Evolutionary conservation across 345 rosid species (phyloP).

Genomic region (Alliaria petiolata): DNA sequence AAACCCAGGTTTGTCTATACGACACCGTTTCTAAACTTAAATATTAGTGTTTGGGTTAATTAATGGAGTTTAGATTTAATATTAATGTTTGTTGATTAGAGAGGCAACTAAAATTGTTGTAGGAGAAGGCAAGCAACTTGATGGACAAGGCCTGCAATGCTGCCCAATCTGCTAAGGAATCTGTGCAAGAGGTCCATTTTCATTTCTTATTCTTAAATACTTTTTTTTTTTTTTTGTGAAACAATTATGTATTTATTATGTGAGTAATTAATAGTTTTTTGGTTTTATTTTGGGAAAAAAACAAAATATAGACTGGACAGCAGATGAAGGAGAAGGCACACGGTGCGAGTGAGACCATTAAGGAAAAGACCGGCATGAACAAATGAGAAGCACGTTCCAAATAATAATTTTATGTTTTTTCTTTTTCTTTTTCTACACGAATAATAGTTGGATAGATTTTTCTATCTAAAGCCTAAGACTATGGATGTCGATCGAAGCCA

Average conservation of each 20-base stretch:
- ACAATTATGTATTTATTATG: background rate
- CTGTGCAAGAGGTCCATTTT: slow-evolving; percentile 49
- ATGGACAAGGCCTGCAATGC: slow-evolving; percentile 54
- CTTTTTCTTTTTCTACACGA: background rate
- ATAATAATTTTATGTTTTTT: slow-evolving; percentile 5
- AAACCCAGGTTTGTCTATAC: slow-evolving; percentile 42
- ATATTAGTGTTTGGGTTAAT: background rate
- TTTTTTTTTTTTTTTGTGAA: background rate
- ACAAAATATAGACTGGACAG: slow-evolving; percentile 46
- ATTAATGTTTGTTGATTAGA: background rate
- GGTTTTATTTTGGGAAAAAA: background rate
- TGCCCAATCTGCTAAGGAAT: slow-evolving; percentile 67
- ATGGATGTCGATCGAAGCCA: slow-evolving; percentile 12
- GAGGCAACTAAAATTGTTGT: background rate
- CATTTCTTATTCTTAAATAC: background rate
- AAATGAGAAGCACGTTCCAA: slow-evolving; percentile 30
- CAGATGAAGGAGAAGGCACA: slow-evolving; percentile 57
- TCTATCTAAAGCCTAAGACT: slow-evolving; percentile 17
- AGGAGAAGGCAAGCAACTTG: slow-evolving; percentile 65
- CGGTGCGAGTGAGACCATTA: slow-evolving; percentile 59
- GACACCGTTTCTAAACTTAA: background rate
- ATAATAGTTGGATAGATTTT: slow-evolving; percentile 26
- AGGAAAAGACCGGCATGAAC: slow-evolving; percentile 55
- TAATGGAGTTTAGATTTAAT: background rate
- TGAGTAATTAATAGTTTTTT: background rate